Conservation (phyloP, 2,329 filamentous ascomycete species). For the Claviceps humidiphila region DNA sequence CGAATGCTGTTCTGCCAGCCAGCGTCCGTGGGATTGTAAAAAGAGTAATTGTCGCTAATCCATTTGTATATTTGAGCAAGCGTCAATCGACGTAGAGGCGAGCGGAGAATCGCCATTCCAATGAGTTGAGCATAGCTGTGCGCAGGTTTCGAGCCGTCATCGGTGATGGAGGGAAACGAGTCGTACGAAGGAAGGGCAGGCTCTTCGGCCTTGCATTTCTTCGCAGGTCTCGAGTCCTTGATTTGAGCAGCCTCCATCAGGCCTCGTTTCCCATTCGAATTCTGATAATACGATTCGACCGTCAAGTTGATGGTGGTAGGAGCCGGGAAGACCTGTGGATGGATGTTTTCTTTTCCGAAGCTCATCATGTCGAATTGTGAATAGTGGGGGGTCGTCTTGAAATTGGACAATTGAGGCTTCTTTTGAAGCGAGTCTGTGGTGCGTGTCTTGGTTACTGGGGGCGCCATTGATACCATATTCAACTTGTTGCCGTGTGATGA, state of each 20-base stretch:
- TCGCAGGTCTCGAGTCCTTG: constrained; percentile 51
- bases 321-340: constrained; percentile 36
- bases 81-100: constrained; percentile 70
- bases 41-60: constrained; percentile 91
- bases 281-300: constrained; percentile 40
- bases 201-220: constrained; percentile 55
- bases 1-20: constrained; percentile 99
- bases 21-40: constrained; percentile 71
- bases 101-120: constrained; percentile 89
- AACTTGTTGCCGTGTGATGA: constrained; percentile 42
- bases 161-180: constrained; percentile 68
- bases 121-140: constrained; percentile 94
- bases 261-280: constrained; percentile 42
- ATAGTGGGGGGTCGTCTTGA: constrained; percentile 43
- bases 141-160: constrained; percentile 78
- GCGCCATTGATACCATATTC: constrained; percentile 54
- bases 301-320: constrained; percentile 34
- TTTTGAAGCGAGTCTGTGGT: constrained; percentile 57
- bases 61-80: constrained; percentile 96
- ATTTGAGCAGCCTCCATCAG: constrained; percentile 62
- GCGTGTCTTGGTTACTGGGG: constrained; percentile 40
- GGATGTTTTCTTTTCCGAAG: constrained; percentile 44
- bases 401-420: constrained; percentile 47
- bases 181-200: constrained; percentile 50
- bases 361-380: constrained; percentile 29